These are phyloP conservation scores for Colletotrichum liriopes DNA, from an alignment of 2,329 filamentous ascomycete genomes.

Conservation along the genomic window DNA sequence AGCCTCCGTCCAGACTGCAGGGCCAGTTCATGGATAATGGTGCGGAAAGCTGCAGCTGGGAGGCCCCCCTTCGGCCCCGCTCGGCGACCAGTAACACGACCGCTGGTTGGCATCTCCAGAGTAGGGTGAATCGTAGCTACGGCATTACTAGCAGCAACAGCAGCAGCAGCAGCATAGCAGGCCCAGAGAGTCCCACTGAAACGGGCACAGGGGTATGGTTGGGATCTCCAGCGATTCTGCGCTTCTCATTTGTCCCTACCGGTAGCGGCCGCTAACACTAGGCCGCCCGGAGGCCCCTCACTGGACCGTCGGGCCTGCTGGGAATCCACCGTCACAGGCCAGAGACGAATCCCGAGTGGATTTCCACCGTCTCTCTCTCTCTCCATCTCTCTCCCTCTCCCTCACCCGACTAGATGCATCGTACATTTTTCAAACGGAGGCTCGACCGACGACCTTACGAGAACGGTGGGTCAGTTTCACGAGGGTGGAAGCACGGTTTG, in stretches of 20 bases:
- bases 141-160: not conserved
- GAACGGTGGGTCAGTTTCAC: conserved; percentile 9
- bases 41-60: conserved; percentile 37
- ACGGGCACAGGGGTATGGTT: conserved; percentile 15
- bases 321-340: conserved; percentile 33
- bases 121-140: not conserved
- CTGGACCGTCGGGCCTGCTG: conserved; percentile 17
- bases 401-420: not conserved
- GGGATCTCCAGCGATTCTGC: conserved; percentile 28
- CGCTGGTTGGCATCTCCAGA: conserved; percentile 29
- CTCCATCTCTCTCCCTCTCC: not conserved
- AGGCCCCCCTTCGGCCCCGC: conserved; percentile 24
- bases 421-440: not conserved
- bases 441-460: conserved; percentile 12
- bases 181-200: conserved; percentile 8
- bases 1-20: conserved; percentile 10
- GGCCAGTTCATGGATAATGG: conserved; percentile 13
- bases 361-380: not conserved
- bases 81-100: conserved; percentile 17
- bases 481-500: not conserved
- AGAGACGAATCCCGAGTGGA: conserved; percentile 25
- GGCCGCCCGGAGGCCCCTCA: conserved; percentile 13
- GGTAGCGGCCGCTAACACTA: conserved; percentile 32
- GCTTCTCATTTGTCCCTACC: conserved; percentile 27
- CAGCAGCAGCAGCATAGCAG: not conserved